Evolutionary conservation across 2,329 filamentous ascomycete species (phyloP), one percentile per base, ranked within the genome.

Genomic region (Epichloe glyceriae): DNA sequence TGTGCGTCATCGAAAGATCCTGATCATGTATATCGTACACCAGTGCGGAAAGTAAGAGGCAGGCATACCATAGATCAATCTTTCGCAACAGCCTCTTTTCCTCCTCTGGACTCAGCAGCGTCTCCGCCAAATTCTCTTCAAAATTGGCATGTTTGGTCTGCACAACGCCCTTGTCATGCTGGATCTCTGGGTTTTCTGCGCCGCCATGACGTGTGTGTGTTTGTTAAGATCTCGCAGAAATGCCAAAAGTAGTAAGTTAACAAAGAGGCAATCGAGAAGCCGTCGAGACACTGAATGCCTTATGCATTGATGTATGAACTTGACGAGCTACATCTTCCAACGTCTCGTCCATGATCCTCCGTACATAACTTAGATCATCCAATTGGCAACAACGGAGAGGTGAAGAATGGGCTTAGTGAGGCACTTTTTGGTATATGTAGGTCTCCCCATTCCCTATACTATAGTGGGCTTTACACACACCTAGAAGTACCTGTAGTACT

Each of bases 11-110:
- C 8, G 26, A 30, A 30, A 10, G 8, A 30, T 11, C 8, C 26
- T 30, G 26, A 30, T 30, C 8, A 11, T 30, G 8, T 10, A 30
- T 30, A 30, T 30, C 26, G 8, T 30, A 30, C 26, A 30, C 8
- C 26, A 30, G 10, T 20, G 10, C 10, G 20, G 20, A 26, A 43
- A 26, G 20, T 10, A 15, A 14, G 17, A 33, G 19, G 19, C 8
- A 4, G 15, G 81, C 64, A 59, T 80, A 75, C 72, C 70, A 74
- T 15, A 39, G 35, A 61, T 85, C 82, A 53, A 85, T 83, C 49
- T 70, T 76, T 17, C 71, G 66, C n/a, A 84, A 59, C 15, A 85
- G 60, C n/a, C 76, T 67, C 55, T 72, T 76, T 56, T 79, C 60
- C 33, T 64, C 62, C 10, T 61, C 58, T 3, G 50, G 47, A 5